Evolutionary conservation across 208 protist genomes (phyloP), one percentile per base, ranked within the genome.

Genomic region (Crithidia expoeki): DNA sequence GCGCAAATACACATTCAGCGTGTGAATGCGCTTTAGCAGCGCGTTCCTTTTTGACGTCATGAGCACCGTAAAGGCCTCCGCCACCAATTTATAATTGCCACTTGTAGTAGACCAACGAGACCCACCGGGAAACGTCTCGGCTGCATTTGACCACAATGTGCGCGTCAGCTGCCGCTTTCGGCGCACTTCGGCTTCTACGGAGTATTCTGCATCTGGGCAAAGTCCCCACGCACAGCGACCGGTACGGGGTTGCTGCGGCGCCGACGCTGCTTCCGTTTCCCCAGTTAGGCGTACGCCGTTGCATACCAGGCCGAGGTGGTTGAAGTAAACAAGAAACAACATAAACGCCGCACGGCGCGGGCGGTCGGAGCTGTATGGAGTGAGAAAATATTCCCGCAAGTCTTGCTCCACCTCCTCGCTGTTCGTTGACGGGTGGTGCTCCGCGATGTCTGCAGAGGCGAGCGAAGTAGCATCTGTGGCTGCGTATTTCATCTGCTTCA

Each of bases 1-100:
- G 53, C 68, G 76, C 12, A 84, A 25, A 34, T 73, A 68, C 0
- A 28, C 11, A 25, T 83, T 55, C 0, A 90, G 44, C 27, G 42
- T 56, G 16, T 28, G n/a, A 49, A 90, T 53, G 23, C 85, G 81
- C 23, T 44, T 32, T 53, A 82, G 19, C 17, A 90, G 32, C 1
- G 33, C 58, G 4, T 61, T 58, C 25, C 72, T 55, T 16, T 77
- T 34, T 7, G 78, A 36, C 19, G 25, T 23, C 32, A 84, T 36
- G 28, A 89, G 61, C 30, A 60, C 79, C n/a, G 82, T 72, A 59
- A 73, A 89, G 2, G 80, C 80, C 27, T 17, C 70, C 27, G 56
- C 19, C 23, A 81, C 63, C 2, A 34, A n/a, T 21, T n/a, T 36
- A 3, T 38, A 27, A 21, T 75, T 62, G 17, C 51, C 6, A 10